phyloP scores from a whole-genome alignment of 352 stramenopile species.

The Phytophthora idaei region DNA sequence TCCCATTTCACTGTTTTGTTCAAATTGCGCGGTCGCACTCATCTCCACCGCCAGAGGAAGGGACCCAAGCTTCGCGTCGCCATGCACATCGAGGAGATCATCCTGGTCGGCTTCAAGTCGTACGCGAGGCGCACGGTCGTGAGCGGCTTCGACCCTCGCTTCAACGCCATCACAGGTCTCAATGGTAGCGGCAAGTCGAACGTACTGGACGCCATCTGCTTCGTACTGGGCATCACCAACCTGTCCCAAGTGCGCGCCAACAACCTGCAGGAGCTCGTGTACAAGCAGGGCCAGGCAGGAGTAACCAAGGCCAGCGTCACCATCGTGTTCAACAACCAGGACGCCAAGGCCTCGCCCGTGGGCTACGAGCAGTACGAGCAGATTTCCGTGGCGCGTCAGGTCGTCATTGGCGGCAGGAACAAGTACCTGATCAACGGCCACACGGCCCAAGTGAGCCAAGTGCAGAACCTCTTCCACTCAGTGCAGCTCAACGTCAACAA shows the following conservation, averaged over 20 bases:
- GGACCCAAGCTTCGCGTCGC: background rate
- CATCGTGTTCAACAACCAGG: constrained; percentile 99
- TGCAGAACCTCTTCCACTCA: constrained; percentile 99
- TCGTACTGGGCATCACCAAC: constrained; percentile 99
- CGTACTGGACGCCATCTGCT: constrained; percentile 99
- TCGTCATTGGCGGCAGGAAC: constrained; percentile 98
- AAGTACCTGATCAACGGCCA: constrained; percentile 99
- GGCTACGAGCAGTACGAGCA: constrained; percentile 98
- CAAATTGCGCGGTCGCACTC: constrained; percentile 8
- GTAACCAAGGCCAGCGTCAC: constrained; percentile 99
- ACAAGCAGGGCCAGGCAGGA: constrained; percentile 99
- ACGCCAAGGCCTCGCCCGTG: constrained; percentile 91
- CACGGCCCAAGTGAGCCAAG: constrained; percentile 96
- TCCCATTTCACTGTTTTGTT: background rate
- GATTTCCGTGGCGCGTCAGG: constrained; percentile 98
- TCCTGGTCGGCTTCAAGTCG: constrained; percentile 99
- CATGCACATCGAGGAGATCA: constrained; percentile 99
- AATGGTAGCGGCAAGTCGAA: constrained; percentile 99
- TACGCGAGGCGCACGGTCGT: constrained; percentile 99
- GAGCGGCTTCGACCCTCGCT: constrained; percentile 98
- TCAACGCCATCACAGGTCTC: constrained; percentile 99
- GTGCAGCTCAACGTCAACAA: constrained; percentile 99
- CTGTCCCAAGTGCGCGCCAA: constrained; percentile 97
- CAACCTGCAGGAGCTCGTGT: constrained; percentile 99
- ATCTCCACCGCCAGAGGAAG: background rate